phyloP scores from a whole-genome alignment of 352 stramenopile species.

The Phytophthora podocarpi region DNA sequence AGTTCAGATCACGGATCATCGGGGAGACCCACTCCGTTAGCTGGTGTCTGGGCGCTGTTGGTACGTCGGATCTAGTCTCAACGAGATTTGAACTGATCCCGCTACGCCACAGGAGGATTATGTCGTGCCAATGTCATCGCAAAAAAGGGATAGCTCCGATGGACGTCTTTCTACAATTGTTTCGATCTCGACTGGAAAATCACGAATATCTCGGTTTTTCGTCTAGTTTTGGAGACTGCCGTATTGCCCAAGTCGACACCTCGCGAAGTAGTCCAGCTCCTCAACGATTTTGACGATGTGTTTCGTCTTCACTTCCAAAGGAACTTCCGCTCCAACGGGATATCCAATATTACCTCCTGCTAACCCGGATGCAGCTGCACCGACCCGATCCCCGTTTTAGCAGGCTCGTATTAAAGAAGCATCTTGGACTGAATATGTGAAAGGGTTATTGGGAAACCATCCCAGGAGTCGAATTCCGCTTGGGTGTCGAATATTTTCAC shows the following conservation, averaged over 20 bases:
- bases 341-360: conserved; percentile 5
- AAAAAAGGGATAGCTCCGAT: too few relatives aligned
- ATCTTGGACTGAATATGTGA: conserved; percentile 5
- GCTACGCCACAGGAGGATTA: too few relatives aligned
- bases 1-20: too few relatives aligned
- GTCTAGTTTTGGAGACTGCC: background rate
- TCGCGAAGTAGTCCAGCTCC: background rate
- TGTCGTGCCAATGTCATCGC: too few relatives aligned
- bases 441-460: conserved; percentile 11
- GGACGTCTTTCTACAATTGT: too few relatives aligned
- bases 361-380: conserved; percentile 3
- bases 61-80: too few relatives aligned
- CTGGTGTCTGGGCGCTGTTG: too few relatives aligned
- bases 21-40: too few relatives aligned
- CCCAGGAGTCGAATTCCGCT: conserved; percentile 13
- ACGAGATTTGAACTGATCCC: too few relatives aligned
- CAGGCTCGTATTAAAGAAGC: background rate
- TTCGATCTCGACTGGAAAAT: background rate
- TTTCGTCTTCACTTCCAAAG: conserved; percentile 7
- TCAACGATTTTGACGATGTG: conserved; percentile 3
- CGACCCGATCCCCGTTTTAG: background rate
- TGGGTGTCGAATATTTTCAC: conserved; percentile 12
- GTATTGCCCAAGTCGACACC: background rate
- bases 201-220: conserved; percentile 7
- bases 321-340: conserved; percentile 2